Evolutionary conservation across 2,329 filamentous ascomycete species (phyloP).

Genomic region (Cladorrhinum sp.): DNA sequence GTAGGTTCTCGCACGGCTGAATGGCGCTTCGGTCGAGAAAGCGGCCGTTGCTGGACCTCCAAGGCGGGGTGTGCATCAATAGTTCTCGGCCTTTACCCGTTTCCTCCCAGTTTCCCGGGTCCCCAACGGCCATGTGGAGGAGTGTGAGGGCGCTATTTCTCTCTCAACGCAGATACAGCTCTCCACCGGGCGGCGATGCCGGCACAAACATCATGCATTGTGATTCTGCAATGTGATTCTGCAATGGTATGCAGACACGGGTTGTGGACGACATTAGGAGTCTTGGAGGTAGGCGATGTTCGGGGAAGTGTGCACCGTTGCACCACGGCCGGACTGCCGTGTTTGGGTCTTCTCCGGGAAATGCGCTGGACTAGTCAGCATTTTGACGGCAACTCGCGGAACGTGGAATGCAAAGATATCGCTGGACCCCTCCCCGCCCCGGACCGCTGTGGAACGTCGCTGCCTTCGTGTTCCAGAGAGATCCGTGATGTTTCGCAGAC

Average conservation of each 20-base stretch:
- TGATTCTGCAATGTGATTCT: too few relatives aligned
- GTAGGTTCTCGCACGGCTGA: constrained; percentile 8
- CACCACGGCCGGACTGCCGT: background rate
- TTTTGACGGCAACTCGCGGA: background rate
- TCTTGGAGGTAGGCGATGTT: constrained; percentile 2
- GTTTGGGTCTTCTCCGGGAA: constrained; percentile 1
- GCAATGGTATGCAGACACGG: background rate
- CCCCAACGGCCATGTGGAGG: constrained; percentile 1
- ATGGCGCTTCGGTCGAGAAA: constrained; percentile 1
- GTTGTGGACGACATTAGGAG: background rate
- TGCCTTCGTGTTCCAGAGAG: background rate
- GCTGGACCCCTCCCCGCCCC: background rate
- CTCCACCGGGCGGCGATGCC: constrained; percentile 17
- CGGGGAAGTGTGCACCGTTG: constrained; percentile 8
- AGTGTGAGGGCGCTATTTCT: background rate
- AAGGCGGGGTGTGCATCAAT: background rate
- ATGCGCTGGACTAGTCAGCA: background rate
- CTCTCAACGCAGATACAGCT: constrained; percentile 11
- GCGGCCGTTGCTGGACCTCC: background rate
- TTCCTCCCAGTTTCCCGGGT: constrained; percentile 2
- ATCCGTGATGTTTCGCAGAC: too few relatives aligned
- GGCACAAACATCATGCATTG: constrained; percentile 5
- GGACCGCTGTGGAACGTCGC: background rate
- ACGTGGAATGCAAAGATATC: background rate
- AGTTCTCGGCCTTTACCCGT: constrained; percentile 2